Base-by-base conservation (phyloP, 1,284 basidiomycete species). In the Naganishia liquefaciens region DNA sequence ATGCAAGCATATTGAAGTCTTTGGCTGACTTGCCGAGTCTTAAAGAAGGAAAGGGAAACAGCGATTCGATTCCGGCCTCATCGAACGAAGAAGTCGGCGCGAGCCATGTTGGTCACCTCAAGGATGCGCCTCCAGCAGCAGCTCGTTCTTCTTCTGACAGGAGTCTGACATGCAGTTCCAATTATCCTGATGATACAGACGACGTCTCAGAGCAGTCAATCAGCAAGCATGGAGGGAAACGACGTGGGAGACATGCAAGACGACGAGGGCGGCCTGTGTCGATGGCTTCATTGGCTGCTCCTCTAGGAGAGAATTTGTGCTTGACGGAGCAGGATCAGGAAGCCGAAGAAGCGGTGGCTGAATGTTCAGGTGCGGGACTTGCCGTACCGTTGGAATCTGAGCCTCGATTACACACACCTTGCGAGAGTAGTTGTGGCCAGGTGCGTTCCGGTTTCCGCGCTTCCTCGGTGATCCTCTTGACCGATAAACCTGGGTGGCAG, bases 221-320 rank as follows among this genome's bases (percentile, higher is more conserved):
- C n/a, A 23, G 46, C 37, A 60, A 27, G 47, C 33, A 19, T 37
- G n/a, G 30, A 23, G 57, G 46, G 33, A 60, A 60, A 27, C 46
- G 57, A 25, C 11, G 57, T 25, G 46, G 33, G 30, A 47, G 57
- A 30, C 57, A 60, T 39, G 46, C 57, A 23, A 60, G 37, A 50
- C 33, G 55, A 44, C 27, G 28, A 49, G 17, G 46, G 17, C 21
- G 57, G n/a, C 57, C 57, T 19, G 46, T 49, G 21, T 50, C 46
- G 27, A 60, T 60, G 57, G 57, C 57, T 15, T 60, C 57, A 5
- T 37, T 60, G 25, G 57, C 57, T 11, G 57, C 57, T 2, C 57
- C 57, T 21, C 39, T 60, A 2, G 57, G 57, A 23, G 57, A 60
- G 37, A 33, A 50, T n/a, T 25, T 42, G n/a, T 5, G 3, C 13